phyloP scores from a whole-genome alignment of 805 yeast species.

The Torulaspora microellipsoides region DNA sequence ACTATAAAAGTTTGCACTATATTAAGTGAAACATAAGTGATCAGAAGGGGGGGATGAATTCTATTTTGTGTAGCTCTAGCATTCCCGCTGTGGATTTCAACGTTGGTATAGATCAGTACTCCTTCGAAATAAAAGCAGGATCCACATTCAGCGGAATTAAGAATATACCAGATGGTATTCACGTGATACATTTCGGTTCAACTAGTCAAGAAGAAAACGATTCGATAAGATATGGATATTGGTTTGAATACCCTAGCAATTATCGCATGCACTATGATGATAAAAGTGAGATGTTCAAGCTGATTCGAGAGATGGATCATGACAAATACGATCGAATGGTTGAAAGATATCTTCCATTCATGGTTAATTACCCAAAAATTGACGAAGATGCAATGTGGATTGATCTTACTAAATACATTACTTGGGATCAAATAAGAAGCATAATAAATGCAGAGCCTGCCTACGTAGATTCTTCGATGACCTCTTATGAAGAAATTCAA shows the following conservation, averaged over 20 bases:
- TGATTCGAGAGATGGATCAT: slow-evolving; percentile 12
- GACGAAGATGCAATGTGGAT: slow-evolving; percentile 23
- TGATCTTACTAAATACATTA: slow-evolving; percentile 11
- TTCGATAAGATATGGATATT: slow-evolving; percentile 31
- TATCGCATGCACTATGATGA: slow-evolving; percentile 16
- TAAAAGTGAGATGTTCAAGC: slow-evolving; percentile 15
- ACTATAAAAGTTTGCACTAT: no score
- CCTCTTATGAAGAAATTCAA: slow-evolving; percentile 24
- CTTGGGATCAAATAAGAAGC: slow-evolving; percentile 15
- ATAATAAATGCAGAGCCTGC: slow-evolving; percentile 1
- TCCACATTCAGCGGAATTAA: slow-evolving; percentile 28
- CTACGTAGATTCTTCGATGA: slow-evolving; percentile 32
- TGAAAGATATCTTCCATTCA: slow-evolving; percentile 9
- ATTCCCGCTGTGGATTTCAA: slow-evolving; percentile 14
- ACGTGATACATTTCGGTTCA: slow-evolving; percentile 27
- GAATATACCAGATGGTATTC: slow-evolving; percentile 23
- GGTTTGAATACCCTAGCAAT: slow-evolving; percentile 19
- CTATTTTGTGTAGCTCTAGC: slow-evolving; percentile 1
- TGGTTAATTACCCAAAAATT: slow-evolving; percentile 23
- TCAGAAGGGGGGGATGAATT: slow-evolving; percentile 1
- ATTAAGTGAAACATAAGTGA: not conserved
- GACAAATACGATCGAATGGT: slow-evolving; percentile 11
- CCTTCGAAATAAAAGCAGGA: slow-evolving; percentile 22
- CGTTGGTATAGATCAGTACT: slow-evolving; percentile 27
- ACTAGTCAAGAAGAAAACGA: slow-evolving; percentile 10